These are phyloP conservation scores for Botrytis cinerea DNA, from an alignment of 2,329 filamentous ascomycete species.

Conservation along the genomic window DNA sequence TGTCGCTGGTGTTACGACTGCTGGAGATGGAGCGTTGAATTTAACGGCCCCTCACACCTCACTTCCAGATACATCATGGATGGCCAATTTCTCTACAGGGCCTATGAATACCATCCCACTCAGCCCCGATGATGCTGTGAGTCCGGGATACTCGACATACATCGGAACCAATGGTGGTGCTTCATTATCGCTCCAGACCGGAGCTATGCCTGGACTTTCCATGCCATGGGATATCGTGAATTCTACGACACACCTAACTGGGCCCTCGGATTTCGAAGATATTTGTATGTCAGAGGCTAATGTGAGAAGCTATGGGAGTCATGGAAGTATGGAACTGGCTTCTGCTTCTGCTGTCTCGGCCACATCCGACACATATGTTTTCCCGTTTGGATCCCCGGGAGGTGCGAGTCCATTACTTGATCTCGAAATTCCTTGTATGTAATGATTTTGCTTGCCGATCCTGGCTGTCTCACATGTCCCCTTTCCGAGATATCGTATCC, in stretches of 20 bases:
- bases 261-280: slow-evolving; percentile 30
- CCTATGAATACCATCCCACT: slow-evolving; percentile 6
- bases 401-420: slow-evolving; percentile 25
- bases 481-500: background rate
- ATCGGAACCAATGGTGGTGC: slow-evolving; percentile 14
- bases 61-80: slow-evolving; percentile 12
- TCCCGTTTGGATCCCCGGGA: slow-evolving; percentile 30
- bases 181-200: slow-evolving; percentile 23
- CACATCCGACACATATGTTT: slow-evolving; percentile 33
- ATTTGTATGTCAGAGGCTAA: slow-evolving; percentile 29
- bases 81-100: slow-evolving; percentile 1
- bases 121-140: slow-evolving; percentile 16
- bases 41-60: slow-evolving; percentile 13
- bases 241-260: slow-evolving; percentile 21
- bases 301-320: slow-evolving; percentile 31
- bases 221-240: slow-evolving; percentile 30
- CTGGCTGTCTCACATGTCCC: background rate
- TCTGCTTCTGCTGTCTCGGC: slow-evolving; percentile 33
- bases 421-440: slow-evolving; percentile 34
- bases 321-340: slow-evolving; percentile 33
- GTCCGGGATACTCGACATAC: slow-evolving; percentile 1
- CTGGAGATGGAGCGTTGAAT: slow-evolving; percentile 5
- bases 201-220: slow-evolving; percentile 25
- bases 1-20: background rate
- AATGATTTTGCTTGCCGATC: slow-evolving; percentile 7